phyloP scores from a whole-genome alignment of 306 rosid species.

The Vachellia collinsii region DNA sequence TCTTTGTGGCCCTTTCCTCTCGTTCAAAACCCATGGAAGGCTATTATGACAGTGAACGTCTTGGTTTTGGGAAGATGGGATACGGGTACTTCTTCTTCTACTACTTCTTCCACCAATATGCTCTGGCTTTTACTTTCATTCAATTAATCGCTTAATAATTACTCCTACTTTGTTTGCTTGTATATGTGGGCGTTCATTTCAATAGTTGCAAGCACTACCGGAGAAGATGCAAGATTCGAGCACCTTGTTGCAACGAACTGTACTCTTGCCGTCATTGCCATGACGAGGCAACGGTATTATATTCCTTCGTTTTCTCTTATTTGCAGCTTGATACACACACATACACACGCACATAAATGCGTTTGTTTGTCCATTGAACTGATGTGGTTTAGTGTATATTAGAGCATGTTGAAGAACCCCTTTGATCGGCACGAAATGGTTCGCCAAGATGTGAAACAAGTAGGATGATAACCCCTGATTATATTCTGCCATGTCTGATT shows the following conservation, averaged over 20 bases:
- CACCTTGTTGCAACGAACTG: conserved; percentile 94
- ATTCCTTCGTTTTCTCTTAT: background rate
- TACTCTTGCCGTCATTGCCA: conserved; percentile 95
- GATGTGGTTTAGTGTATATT: conserved; percentile 38
- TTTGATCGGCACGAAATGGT: conserved; percentile 79
- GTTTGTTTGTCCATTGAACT: conserved; percentile 30
- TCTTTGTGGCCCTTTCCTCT: conserved; percentile 17
- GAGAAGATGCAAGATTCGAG: conserved; percentile 93
- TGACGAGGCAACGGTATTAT: conserved; percentile 72
- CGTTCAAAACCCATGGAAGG: conserved; percentile 57
- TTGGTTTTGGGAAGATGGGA: conserved; percentile 78
- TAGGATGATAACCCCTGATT: conserved; percentile 40
- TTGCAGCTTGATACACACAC: conserved; percentile 4
- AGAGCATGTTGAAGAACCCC: conserved; percentile 73
- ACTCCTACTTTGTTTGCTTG: background rate
- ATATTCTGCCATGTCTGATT: background rate
- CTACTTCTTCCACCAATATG: no score
- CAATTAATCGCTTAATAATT: background rate
- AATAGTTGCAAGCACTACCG: conserved; percentile 87
- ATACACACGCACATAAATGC: background rate
- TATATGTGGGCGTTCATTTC: background rate
- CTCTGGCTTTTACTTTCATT: background rate
- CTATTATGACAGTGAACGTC: conserved; percentile 58
- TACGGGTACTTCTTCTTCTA: conserved; percentile 50
- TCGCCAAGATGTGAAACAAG: conserved; percentile 79